A percentile compares a stretch with the other conserved stretches of the same genome.
These are phyloP conservation scores for Boletus edulis DNA, from an alignment of 768 basidiomycete species.

Conservation along the genomic window DNA sequence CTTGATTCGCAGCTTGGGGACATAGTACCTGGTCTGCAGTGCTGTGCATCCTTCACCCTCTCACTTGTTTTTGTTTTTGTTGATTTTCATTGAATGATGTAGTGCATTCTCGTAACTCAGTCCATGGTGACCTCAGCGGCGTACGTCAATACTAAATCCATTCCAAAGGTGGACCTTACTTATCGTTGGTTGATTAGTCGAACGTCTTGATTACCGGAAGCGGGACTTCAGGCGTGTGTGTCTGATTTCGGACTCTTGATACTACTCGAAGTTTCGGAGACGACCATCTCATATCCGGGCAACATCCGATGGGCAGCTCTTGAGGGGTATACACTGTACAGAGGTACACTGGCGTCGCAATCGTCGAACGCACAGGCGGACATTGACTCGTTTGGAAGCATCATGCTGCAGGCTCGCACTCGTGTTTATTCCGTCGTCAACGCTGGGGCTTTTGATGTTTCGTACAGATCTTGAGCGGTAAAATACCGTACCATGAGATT, in stretches of 20 bases:
- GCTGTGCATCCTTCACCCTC: constrained; percentile 9
- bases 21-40: constrained; percentile 23
- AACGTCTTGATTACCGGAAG: constrained; percentile 19
- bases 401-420: constrained; percentile 25
- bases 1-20: constrained; percentile 18
- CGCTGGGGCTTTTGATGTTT: not conserved
- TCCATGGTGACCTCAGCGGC: constrained; percentile 43
- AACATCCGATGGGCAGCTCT: constrained; percentile 31
- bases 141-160: constrained; percentile 12
- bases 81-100: not conserved
- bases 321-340: not conserved
- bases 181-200: constrained; percentile 7
- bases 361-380: constrained; percentile 16
- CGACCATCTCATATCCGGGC: constrained; percentile 11
- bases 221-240: constrained; percentile 13
- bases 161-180: constrained; percentile 1
- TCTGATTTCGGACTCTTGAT: constrained; percentile 35
- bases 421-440: not conserved
- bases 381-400: constrained; percentile 29
- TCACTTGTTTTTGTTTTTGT: not conserved
- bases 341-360: not conserved
- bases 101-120: constrained; percentile 22
- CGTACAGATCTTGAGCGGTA: constrained; percentile 22
- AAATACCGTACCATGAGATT: constrained; percentile 21
- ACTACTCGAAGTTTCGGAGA: constrained; percentile 8